Percentiles rank a stretch among this genome's conserved stretches.
phyloP scores from a whole-genome alignment of 768 basidiomycete species.

The Thelephora aurantiotincta region DNA sequence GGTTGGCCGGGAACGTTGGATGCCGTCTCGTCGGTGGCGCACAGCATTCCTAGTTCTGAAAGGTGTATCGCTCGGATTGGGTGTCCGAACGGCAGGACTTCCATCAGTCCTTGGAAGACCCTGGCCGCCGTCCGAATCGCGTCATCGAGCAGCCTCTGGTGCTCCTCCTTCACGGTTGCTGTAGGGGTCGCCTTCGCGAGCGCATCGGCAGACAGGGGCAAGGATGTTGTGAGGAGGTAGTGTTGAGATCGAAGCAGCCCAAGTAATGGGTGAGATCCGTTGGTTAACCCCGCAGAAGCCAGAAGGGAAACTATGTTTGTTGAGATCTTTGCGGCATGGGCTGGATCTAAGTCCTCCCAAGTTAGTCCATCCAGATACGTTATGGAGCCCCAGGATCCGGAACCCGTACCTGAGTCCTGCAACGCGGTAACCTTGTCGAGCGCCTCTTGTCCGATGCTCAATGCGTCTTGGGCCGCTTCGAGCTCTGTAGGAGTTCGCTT shows the following conservation, averaged over 20 bases:
- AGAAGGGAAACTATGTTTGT: slow-evolving; percentile 55
- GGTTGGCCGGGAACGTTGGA: slow-evolving; percentile 5
- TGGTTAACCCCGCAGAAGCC: slow-evolving; percentile 39
- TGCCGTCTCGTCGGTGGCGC: slow-evolving; percentile 18
- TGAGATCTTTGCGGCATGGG: slow-evolving; percentile 43
- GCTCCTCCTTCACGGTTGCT: not conserved
- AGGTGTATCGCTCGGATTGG: slow-evolving; percentile 64
- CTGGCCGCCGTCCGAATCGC: slow-evolving; percentile 42
- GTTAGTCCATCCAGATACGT: too few species aligned
- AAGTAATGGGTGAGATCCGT: slow-evolving; percentile 66
- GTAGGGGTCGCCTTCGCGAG: slow-evolving; percentile 53
- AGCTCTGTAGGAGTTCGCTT: slow-evolving; percentile 27
- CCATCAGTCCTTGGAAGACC: slow-evolving; percentile 46
- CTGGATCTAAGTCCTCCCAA: slow-evolving; percentile 29
- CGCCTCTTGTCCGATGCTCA: slow-evolving; percentile 59
- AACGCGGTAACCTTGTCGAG: slow-evolving; percentile 55
- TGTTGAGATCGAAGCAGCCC: slow-evolving; percentile 60
- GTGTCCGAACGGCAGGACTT: slow-evolving; percentile 54
- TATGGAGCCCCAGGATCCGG: too few species aligned
- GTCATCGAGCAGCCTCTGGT: not conserved
- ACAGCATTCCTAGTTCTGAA: slow-evolving; percentile 70
- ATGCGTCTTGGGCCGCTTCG: slow-evolving; percentile 39
- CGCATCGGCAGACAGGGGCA: slow-evolving; percentile 31
- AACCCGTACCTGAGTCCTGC: slow-evolving; percentile 39
- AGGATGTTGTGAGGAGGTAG: slow-evolving; percentile 44